phyloP scores from a whole-genome alignment of 306 rosid species.

The Glycine tomentella region DNA sequence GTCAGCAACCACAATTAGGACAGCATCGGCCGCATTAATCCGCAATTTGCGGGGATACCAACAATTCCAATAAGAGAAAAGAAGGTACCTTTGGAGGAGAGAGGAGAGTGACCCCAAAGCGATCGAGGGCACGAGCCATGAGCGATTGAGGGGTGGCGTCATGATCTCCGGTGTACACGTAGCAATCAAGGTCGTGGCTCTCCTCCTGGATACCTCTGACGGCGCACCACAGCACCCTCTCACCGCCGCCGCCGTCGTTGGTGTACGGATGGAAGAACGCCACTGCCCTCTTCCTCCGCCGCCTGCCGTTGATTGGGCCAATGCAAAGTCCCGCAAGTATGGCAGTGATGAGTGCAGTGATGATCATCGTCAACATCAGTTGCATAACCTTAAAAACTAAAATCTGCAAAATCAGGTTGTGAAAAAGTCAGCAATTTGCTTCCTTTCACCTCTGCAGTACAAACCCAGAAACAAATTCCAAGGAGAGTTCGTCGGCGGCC shows the following conservation, averaged over 20 bases:
- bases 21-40: no score
- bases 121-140: constrained; percentile 72
- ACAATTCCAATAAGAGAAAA: not conserved
- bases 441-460: no score
- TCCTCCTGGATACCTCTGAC: constrained; percentile 84
- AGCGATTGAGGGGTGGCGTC: constrained; percentile 78
- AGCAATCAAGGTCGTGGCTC: constrained; percentile 63
- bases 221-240: constrained; percentile 92
- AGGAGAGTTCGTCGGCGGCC: no score
- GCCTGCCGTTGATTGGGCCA: constrained; percentile 46
- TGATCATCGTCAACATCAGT: constrained; percentile 44
- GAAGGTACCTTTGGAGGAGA: constrained; percentile 62
- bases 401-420: no score
- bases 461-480: no score
- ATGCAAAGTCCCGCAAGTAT: constrained; percentile 43
- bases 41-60: no score
- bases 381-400: no score
- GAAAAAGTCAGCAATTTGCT: no score
- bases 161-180: constrained; percentile 89
- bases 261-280: constrained; percentile 97
- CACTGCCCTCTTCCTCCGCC: constrained; percentile 66
- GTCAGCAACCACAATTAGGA: no score
- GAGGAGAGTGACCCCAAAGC: constrained; percentile 76
- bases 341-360: constrained; percentile 52
- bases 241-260: constrained; percentile 94